These are phyloP conservation scores for Stenogyne calaminthoides DNA, from an alignment of 305 asterid genomes.

Conservation along the genomic window DNA sequence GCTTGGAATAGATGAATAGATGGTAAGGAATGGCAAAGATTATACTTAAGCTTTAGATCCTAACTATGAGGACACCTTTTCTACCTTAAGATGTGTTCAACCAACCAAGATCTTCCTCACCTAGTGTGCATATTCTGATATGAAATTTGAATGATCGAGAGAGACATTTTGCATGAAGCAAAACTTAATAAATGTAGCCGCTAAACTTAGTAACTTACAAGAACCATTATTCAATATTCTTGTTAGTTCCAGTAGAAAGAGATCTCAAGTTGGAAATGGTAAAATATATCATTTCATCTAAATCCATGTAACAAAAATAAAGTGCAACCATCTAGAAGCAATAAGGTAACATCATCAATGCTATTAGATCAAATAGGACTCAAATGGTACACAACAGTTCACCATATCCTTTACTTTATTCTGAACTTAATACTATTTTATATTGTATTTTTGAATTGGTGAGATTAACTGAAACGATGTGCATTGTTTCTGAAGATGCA, in stretches of 20 bases:
- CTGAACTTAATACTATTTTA: not conserved
- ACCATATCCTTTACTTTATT: not conserved
- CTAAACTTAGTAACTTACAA: not conserved
- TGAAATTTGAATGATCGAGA: not conserved
- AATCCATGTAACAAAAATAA: not conserved
- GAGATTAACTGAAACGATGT: not conserved
- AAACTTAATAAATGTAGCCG: slow-evolving; percentile 5
- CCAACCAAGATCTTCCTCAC: not conserved
- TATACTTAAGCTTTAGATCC: slow-evolving; percentile 3
- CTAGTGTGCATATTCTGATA: slow-evolving; percentile 1
- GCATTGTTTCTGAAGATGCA: slow-evolving; percentile 1
- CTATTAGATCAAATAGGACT: slow-evolving; percentile 4
- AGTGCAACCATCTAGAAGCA: slow-evolving; percentile 8
- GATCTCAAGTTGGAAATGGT: not conserved
- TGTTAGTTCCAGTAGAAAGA: not conserved
- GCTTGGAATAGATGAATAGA: slow-evolving; percentile 9
- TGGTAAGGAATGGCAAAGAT: slow-evolving; percentile 10
- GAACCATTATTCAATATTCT: slow-evolving; percentile 1
- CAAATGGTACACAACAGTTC: slow-evolving; percentile 8
- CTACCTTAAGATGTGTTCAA: not conserved
- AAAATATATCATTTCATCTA: slow-evolving; percentile 18
- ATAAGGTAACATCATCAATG: slow-evolving; percentile 5
- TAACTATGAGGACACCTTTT: slow-evolving; percentile 4
- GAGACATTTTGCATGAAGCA: not conserved
- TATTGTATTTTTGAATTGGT: slow-evolving; percentile 8